Base-by-base conservation (phyloP, 2,329 filamentous ascomycete genomes). In the Ophiobolus disseminans region DNA sequence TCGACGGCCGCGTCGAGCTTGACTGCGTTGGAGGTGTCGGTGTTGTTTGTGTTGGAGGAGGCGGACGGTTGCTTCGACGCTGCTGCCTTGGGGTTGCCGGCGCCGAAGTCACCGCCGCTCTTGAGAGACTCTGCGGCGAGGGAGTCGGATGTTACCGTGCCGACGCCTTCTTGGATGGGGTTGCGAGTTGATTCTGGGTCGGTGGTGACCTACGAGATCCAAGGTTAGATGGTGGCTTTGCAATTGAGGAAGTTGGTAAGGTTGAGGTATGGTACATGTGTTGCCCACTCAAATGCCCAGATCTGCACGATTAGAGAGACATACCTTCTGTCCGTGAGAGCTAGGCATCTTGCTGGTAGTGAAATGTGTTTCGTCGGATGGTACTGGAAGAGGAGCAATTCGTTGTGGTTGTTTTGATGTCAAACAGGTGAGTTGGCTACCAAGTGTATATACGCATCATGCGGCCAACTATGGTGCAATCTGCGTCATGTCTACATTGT, bases 61-160 rank as follows among this genome's bases (percentile, higher is more conserved):
- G 62, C 58, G 32, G 81, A 81, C 7, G 76, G 74, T 40, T 85
- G 80, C 11, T 73, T 68, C 23, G 76, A 75, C 5, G 78, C 77
- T 31, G 78, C 76, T 14, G 79, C 78, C 53, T 80, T 76, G 19
- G 78, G 76, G 73, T 90, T 89, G 47, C 80, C 72, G 21, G 80
- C 70, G 31, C 80, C 75, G 62, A 89, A 90, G 10, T 71, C 75
- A 56, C 88, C 89, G 48, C 80, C 80, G 17, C 76, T 59, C 37
- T 78, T 75, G 50, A 84, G 74, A 0, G 89, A 94, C 64, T 93
- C 86, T 49, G 85, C 87, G 9, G 90, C 90, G 4, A 95, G 84
- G 5, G 89, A 93, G 73, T 88, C 88, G 11, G 81, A 76, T 35
- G 81, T 75, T 1, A 93, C 80, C 20, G 78, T 63, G 42, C 90